Evolutionary conservation across 345 rosid species (phyloP), one percentile per base, ranked within the genome.

Genomic region (Boechera divaricarpa): DNA sequence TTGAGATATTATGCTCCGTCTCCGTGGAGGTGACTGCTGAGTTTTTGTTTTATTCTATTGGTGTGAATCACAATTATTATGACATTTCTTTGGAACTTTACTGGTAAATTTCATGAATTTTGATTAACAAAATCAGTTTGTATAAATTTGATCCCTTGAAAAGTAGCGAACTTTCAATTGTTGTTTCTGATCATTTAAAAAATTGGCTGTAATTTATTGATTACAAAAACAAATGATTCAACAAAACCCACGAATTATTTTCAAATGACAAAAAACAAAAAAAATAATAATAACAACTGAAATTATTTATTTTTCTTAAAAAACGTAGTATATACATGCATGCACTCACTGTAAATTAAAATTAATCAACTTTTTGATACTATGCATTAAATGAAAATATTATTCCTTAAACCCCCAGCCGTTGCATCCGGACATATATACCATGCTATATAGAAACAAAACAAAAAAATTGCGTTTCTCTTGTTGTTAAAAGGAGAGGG

Each of bases 1-100:
- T 42, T 42, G 21, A 57, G 72, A 66, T 73, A 56, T 63, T 71
- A 48, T 28, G 26, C 24, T 35, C 26, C 63, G 15, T 35, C 42
- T 59, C 15, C 11, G 67, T 62, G 35, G 11, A 41, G 67, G 51
- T 12, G 49, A 39, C 12, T 62, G 5, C 66, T 61, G 32, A 28
- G 32, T 61, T 61, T 38, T 61, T 61, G 13, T 3, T 38, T 10
- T 18, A 38, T 38, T 3, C 24, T 38, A 61, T 21, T 11, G 45
- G 10, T 61, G 5, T 33, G 13, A 58, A 18, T 67, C 71, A 67
- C 51, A 57, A 41, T n/a, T 3, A 68, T 68, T 9, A 12, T n/a
- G 10, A 54, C 59, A 35, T 8, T 64, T 45, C 28, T 32, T 63
- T 21, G 32, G 6, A 70, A 32, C 29, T n/a, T 32, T n/a, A n/a